Base-by-base conservation (phyloP, 495 filamentous ascomycete species). In the Penicillium daleae region DNA sequence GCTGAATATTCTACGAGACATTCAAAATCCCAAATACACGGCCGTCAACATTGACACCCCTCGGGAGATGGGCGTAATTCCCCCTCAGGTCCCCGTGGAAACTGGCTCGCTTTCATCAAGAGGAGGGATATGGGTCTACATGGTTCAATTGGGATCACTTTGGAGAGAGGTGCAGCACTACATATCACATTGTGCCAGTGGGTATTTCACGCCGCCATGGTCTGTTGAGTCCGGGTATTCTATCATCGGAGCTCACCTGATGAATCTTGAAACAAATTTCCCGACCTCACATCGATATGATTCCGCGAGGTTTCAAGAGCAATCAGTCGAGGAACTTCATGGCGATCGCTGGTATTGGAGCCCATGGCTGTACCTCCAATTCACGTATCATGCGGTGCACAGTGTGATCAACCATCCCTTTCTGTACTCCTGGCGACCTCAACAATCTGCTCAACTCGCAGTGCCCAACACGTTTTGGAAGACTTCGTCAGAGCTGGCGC, bases 391-490 rank as follows among this genome's bases (percentile, higher is more conserved):
- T 35, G 74, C 70, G 26, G 75, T 80, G 29, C 74, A 74, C 31
- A 78, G 76, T 31, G 73, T 80, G 21, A 57, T 80, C 13, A 80
- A 80, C 49, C 78, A 80, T 26, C 78, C 78, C 0, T 80, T 80
- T 35, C 71, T 80, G 1, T 80, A 80, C 63, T 79, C 78, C 10
- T 76, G 77, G 63, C 69, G 74, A n/a, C 74, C 78, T 3, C 76
- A 78, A 29, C 73, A 78, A 24, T 76, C 78, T n/a, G 59, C 74
- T 35, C 78, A 78, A 52, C 73, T 80, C 3, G 71, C 76, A 0
- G 77, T 80, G 27, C 78, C 78, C 1, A 80, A 80, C 37, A 77
- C 72, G 3, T 80, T 80, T 56, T 80, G 78, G 78, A 74, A 74
- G 24, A 71, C 76, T 21, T 78, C 76, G 0, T 79, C 78, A 0